Evolutionary conservation across 495 filamentous ascomycete genomes (phyloP).

Genomic region (Penicillium taxi): DNA sequence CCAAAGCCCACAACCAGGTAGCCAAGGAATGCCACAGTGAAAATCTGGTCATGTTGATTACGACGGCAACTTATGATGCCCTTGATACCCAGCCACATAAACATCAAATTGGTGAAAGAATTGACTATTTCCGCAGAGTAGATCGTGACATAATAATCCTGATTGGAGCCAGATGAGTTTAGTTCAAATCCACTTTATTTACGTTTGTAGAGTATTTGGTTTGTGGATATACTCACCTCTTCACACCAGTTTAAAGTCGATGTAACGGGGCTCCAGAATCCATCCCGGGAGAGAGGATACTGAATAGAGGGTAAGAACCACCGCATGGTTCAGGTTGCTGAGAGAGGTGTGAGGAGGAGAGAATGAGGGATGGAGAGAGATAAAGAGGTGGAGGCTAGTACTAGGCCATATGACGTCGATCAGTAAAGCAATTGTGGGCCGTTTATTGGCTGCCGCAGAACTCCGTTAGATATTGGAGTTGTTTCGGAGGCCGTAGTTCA

Average conservation of each 20-base stretch:
- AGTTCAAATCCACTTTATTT: too few species aligned
- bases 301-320: conserved; percentile 51
- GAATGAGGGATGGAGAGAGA: too few species aligned
- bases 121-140: conserved; percentile 61
- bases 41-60: conserved; percentile 65
- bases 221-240: conserved; percentile 49
- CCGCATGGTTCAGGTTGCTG: conserved; percentile 20
- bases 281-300: conserved; percentile 58
- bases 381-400: not conserved
- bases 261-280: conserved; percentile 79
- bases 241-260: conserved; percentile 93
- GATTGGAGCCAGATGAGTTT: not conserved
- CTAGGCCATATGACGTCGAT: conserved; percentile 21
- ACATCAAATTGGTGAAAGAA: conserved; percentile 73
- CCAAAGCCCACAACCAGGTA: conserved; percentile 75
- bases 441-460: conserved; percentile 10
- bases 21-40: conserved; percentile 61
- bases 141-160: conserved; percentile 56
- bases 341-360: conserved; percentile 3
- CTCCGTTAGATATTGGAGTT: conserved; percentile 21
- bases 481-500: too few species aligned
- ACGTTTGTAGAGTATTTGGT: too few species aligned
- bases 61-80: conserved; percentile 62
- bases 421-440: conserved; percentile 5
- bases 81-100: conserved; percentile 63